Evolutionary conservation across 345 rosid genomes (phyloP).

Genomic region (Aquilaria malaccensis): DNA sequence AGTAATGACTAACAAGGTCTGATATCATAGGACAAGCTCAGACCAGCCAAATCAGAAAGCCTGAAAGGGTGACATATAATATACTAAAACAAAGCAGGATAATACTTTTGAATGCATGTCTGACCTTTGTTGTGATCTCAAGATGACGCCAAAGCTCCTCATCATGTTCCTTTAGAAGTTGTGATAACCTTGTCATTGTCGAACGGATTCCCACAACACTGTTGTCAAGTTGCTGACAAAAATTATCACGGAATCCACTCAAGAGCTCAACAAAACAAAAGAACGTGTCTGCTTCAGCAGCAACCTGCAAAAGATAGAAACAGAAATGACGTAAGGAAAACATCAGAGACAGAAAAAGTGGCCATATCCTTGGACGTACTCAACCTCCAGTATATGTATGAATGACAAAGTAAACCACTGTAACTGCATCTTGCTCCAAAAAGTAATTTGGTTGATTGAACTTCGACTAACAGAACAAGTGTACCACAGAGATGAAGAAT

Average conservation of each 20-base stretch:
- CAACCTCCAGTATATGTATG: too few species aligned
- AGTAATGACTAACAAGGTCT: too few species aligned
- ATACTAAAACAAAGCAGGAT: neutral
- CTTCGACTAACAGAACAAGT: neutral
- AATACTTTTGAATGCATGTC: constrained; percentile 8
- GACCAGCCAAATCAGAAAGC: too few species aligned
- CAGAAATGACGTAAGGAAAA: constrained; percentile 7
- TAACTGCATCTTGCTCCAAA: too few species aligned
- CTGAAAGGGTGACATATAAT: too few species aligned
- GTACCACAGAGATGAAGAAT: neutral
- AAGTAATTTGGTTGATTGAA: too few species aligned
- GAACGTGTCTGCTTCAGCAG: constrained; percentile 81
- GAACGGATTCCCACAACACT: constrained; percentile 91
- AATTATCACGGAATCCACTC: constrained; percentile 87
- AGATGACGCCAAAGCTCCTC: constrained; percentile 97
- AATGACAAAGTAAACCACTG: neutral
- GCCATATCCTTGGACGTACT: neutral
- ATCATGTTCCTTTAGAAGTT: constrained; percentile 73
- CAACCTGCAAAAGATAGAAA: constrained; percentile 49
- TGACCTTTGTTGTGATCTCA: constrained; percentile 82
- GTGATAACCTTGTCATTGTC: constrained; percentile 61
- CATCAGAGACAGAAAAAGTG: constrained; percentile 8
- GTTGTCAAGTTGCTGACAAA: constrained; percentile 90
- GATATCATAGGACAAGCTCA: too few species aligned
- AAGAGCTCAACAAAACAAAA: constrained; percentile 84